Percentiles rank a stretch among this genome's conserved stretches.
Conservation (phyloP, 1,139 yeast species). For the Debaryomyces sp. region DNA sequence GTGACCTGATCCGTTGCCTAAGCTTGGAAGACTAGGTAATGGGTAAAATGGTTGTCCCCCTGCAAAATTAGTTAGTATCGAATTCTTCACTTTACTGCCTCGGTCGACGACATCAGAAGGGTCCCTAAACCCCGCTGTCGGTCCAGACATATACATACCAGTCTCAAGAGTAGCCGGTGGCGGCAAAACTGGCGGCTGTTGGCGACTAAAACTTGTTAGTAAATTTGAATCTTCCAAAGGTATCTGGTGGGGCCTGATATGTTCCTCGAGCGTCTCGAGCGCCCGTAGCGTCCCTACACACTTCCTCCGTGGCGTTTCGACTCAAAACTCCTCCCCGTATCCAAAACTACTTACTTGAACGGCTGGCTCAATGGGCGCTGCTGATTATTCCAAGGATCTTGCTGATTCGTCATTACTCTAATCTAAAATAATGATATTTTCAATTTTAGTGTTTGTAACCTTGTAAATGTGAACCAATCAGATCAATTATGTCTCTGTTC, state of each 20-base stretch:
- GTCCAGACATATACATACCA: constrained; percentile 32
- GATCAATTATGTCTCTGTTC: not conserved
- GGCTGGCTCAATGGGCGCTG: constrained; percentile 50
- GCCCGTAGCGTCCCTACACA: not conserved
- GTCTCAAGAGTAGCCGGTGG: constrained; percentile 58
- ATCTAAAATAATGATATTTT: not conserved
- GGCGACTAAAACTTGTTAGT: constrained; percentile 34
- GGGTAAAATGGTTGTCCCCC: constrained; percentile 55
- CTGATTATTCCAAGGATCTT: constrained; percentile 49
- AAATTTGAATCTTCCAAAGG: not conserved
- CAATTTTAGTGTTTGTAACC: constrained; percentile 5
- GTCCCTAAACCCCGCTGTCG: not conserved
- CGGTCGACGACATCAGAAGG: not conserved
- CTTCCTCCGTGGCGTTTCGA: not conserved
- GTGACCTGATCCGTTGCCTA: constrained; percentile 46
- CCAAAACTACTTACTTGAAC: constrained; percentile 43
- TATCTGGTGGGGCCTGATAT: not conserved
- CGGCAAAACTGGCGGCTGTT: constrained; percentile 56
- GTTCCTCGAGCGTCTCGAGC: not conserved
- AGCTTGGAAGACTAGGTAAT: constrained; percentile 54
- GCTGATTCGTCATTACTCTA: constrained; percentile 41
- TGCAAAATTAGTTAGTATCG: constrained; percentile 22
- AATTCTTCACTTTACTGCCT: not conserved
- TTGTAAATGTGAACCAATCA: constrained; percentile 4
- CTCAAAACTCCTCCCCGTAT: not conserved